Conservation (phyloP, 2,329 filamentous ascomycete genomes). For the Exophiala sp. region DNA sequence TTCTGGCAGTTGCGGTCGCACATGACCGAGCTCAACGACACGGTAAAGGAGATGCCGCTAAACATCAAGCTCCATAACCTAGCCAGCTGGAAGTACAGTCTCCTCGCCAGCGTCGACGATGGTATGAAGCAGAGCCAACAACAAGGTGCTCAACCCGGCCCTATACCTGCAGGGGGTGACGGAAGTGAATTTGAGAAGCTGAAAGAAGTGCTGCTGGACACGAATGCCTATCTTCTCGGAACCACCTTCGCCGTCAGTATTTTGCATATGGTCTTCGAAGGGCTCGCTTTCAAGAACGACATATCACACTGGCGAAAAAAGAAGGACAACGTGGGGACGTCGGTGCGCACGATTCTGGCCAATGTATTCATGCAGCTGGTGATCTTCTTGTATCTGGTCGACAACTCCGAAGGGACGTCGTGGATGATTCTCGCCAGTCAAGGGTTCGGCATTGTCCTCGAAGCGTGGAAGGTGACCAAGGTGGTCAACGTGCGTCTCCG, state of each 20-base stretch:
- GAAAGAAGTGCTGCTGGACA: constrained; percentile 91
- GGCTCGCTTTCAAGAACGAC: constrained; percentile 92
- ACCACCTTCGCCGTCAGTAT: constrained; percentile 80
- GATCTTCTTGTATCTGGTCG: constrained; percentile 93
- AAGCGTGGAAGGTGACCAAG: constrained; percentile 95
- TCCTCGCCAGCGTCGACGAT: constrained; percentile 78
- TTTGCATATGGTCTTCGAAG: constrained; percentile 90
- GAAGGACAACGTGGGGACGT: constrained; percentile 97
- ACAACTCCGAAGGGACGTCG: constrained; percentile 95
- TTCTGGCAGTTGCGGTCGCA: constrained; percentile 94
- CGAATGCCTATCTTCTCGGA: constrained; percentile 81
- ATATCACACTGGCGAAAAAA: constrained; percentile 98
- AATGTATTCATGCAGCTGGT: constrained; percentile 97
- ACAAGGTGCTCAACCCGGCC: constrained; percentile 67
- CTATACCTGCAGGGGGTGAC: constrained; percentile 71
- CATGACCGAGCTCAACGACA: constrained; percentile 88
- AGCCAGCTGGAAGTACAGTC: constrained; percentile 80
- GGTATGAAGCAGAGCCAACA: constrained; percentile 77
- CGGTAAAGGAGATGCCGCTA: constrained; percentile 72
- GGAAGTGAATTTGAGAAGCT: constrained; percentile 94
- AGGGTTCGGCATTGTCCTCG: constrained; percentile 71
- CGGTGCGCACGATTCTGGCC: constrained; percentile 87
- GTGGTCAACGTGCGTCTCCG: constrained; percentile 82
- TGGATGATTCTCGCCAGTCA: constrained; percentile 98
- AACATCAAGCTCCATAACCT: constrained; percentile 79